phyloP scores from a whole-genome alignment of 257 asterid genomes.

The Solanum peruvianum region DNA sequence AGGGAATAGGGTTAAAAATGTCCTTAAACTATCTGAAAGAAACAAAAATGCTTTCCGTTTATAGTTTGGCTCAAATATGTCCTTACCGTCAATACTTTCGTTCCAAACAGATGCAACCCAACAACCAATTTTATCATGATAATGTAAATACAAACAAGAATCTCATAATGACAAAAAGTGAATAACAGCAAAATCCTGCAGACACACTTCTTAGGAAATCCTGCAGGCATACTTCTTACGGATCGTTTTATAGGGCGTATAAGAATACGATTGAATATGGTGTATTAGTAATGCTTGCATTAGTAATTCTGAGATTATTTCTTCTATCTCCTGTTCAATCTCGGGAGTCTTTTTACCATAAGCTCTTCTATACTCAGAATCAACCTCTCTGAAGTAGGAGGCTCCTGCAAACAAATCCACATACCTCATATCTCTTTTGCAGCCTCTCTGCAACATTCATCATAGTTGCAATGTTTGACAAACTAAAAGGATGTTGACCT shows the following conservation, averaged over 20 bases:
- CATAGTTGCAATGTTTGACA: conserved; percentile 57
- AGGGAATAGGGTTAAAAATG: background rate
- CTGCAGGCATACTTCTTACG: background rate
- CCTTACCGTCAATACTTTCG: too few relatives aligned
- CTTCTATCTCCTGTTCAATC: conserved; percentile 27
- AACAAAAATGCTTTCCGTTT: too few relatives aligned
- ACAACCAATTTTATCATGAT: background rate
- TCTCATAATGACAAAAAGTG: background rate
- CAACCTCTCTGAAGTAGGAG: conserved; percentile 75
- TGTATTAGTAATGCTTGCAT: background rate
- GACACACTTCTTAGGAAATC: background rate
- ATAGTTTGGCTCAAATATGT: too few relatives aligned
- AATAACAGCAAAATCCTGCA: background rate
- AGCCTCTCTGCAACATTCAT: conserved; percentile 71
- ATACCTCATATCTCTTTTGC: conserved; percentile 80
- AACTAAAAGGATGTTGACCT: conserved; percentile 72
- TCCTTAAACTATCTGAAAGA: too few relatives aligned
- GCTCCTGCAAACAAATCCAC: conserved; percentile 26
- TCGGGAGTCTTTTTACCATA: conserved; percentile 49
- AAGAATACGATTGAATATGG: too few relatives aligned
- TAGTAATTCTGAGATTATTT: background rate
- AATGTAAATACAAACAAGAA: background rate
- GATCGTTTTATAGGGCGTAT: background rate
- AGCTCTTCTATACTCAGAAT: conserved; percentile 73
- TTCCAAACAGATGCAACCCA: background rate